Conservation (phyloP, 108 stramenopile genomes). For the Fistulifera pelliculosa region DNA sequence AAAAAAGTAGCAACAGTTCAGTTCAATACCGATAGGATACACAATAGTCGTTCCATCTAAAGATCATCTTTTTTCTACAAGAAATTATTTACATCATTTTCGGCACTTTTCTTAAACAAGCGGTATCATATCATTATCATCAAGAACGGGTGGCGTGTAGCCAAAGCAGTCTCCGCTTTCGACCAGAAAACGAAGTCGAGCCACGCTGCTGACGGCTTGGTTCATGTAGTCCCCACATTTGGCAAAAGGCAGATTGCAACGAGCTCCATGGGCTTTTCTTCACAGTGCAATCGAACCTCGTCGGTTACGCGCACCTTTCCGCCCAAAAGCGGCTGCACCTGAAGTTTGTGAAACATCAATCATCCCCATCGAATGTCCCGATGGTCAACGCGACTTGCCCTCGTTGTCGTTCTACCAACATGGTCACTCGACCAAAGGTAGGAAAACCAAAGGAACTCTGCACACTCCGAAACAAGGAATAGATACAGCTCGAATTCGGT, state of each 20-base stretch:
- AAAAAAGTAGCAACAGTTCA: too few relatives aligned
- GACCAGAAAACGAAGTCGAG: constrained; percentile 37
- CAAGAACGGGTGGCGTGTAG: neutral
- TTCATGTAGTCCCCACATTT: constrained; percentile 44
- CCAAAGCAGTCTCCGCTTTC: constrained; percentile 26
- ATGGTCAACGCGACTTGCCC: constrained; percentile 52
- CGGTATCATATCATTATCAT: neutral
- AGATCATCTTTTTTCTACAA: too few relatives aligned
- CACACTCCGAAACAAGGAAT: constrained; percentile 10
- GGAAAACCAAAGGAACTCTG: constrained; percentile 17
- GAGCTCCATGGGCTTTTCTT: constrained; percentile 18
- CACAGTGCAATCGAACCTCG: constrained; percentile 34
- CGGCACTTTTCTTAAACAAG: neutral
- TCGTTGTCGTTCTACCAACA: constrained; percentile 58
- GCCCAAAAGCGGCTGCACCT: constrained; percentile 12
- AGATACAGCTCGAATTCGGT: constrained; percentile 13
- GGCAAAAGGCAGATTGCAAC: constrained; percentile 26
- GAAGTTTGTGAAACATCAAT: constrained; percentile 46
- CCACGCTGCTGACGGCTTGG: constrained; percentile 55
- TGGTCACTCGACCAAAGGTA: constrained; percentile 38
- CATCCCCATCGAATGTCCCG: constrained; percentile 47
- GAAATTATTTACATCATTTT: too few relatives aligned
- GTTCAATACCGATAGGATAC: too few relatives aligned
- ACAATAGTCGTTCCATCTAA: too few relatives aligned
- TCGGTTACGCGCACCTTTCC: constrained; percentile 36